Percentiles rank a stretch among this genome's conserved stretches.
These are phyloP conservation scores for Cryptosporidium parvum DNA, from an alignment of 169 alveolate species.

Conservation along the genomic window DNA sequence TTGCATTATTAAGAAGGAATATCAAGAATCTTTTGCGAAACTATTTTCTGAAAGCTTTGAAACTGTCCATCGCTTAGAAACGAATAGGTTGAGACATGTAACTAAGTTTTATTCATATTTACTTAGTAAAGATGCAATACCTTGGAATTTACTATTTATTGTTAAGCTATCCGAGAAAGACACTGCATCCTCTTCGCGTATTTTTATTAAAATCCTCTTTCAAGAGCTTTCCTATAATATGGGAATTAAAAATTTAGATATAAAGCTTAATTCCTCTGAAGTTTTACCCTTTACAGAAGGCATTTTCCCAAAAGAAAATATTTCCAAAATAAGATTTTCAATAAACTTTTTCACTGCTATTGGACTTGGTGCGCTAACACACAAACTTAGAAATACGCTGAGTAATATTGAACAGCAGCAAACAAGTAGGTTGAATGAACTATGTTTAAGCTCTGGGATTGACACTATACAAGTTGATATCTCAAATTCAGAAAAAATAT, in stretches of 20 bases:
- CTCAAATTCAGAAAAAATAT: not conserved
- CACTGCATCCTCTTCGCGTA: conserved; percentile 97
- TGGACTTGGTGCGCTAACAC: conserved; percentile 96
- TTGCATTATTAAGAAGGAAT: conserved; percentile 92
- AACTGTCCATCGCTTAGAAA: conserved; percentile 95
- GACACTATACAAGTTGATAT: not conserved
- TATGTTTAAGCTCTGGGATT: not conserved
- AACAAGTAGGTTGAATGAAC: conserved; percentile 31
- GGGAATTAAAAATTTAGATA: conserved; percentile 84
- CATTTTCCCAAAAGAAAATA: conserved; percentile 93
- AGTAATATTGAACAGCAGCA: conserved; percentile 68
- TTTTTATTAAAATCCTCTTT: conserved; percentile 94
- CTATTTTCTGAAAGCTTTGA: conserved; percentile 86
- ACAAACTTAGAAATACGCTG: conserved; percentile 90
- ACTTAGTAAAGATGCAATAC: conserved; percentile 90
- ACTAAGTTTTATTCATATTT: conserved; percentile 97
- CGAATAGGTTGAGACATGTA: conserved; percentile 95
- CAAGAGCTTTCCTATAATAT: conserved; percentile 93
- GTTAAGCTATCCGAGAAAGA: conserved; percentile 95
- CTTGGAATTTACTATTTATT: conserved; percentile 90
- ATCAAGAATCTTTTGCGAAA: conserved; percentile 91
- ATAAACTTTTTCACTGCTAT: conserved; percentile 98
- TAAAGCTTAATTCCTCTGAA: conserved; percentile 88
- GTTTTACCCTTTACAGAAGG: conserved; percentile 90
- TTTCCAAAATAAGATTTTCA: conserved; percentile 95